phyloP scores from a whole-genome alignment of 78 protist species.

The Planoprotostelium fungivorum region DNA sequence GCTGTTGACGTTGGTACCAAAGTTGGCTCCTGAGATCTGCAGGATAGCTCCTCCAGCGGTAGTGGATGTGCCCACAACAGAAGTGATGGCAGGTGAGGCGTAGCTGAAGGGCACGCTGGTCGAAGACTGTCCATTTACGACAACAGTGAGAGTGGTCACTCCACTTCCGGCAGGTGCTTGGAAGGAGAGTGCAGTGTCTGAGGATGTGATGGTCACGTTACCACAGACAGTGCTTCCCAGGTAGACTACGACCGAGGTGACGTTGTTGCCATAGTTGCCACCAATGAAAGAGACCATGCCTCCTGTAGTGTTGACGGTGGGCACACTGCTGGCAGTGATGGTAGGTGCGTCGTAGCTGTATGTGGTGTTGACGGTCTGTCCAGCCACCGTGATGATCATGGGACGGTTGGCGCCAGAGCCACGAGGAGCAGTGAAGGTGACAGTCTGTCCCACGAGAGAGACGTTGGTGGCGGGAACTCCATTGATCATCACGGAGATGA shows the following conservation, averaged over 20 bases:
- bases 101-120: not conserved
- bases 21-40: not conserved
- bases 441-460: no score
- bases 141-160: not conserved
- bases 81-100: not conserved
- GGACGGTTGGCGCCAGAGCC: not conserved
- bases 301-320: not conserved
- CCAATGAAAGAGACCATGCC: constrained; percentile 8
- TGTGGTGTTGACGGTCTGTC: not conserved
- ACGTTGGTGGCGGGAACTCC: no score
- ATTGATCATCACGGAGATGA: no score
- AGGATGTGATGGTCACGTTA: no score
- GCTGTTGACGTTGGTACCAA: not conserved
- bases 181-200: not conserved
- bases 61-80: no score
- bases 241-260: not conserved
- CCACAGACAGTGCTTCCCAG: no score
- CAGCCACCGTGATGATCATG: constrained; percentile 10
- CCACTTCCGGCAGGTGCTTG: not conserved
- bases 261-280: constrained; percentile 2
- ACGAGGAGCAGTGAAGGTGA: no score
- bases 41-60: not conserved
- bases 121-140: constrained; percentile 5
- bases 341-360: constrained; percentile 12
- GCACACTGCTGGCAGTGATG: not conserved